Percentiles rank a stretch among this genome's conserved stretches.
Evolutionary conservation across 2,329 filamentous ascomycete species (phyloP).

Genomic region (Arachnomyces sp.): DNA sequence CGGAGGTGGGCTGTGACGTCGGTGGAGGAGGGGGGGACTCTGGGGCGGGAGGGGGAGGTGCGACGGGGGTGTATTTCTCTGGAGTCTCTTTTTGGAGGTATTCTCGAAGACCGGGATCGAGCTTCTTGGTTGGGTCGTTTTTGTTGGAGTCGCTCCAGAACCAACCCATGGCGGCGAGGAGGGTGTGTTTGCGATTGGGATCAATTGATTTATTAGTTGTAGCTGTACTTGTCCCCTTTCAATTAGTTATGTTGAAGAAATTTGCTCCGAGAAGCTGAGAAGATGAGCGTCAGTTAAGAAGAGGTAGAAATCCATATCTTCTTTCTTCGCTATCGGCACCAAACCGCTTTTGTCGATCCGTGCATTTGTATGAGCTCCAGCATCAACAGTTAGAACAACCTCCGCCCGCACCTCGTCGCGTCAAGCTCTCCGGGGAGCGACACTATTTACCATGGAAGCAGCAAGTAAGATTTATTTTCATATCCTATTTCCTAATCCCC

Average conservation of each 20-base stretch:
- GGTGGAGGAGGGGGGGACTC: constrained; percentile 15
- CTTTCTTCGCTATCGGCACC: constrained; percentile 11
- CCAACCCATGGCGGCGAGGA: constrained; percentile 49
- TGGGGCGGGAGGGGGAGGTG: constrained; percentile 10
- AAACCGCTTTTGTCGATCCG: constrained; percentile 15
- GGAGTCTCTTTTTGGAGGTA: constrained; percentile 79
- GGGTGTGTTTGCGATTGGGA: not conserved
- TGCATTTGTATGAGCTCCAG: not conserved
- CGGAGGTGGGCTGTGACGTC: constrained; percentile 1
- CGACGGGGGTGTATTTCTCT: constrained; percentile 49
- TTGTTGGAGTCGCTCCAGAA: constrained; percentile 48
- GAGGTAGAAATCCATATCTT: constrained; percentile 7
- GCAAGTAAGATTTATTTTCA: not conserved
- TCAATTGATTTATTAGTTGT: no score
- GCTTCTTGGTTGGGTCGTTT: constrained; percentile 58
- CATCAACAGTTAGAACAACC: no score
- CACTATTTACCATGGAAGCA: not conserved
- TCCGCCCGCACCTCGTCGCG: no score
- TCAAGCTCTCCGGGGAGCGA: constrained; percentile 22
- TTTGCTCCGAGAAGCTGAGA: no score
- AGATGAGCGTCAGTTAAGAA: constrained; percentile 7
- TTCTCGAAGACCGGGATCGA: constrained; percentile 75
- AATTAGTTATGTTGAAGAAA: constrained; percentile 2
- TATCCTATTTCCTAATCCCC: not conserved
- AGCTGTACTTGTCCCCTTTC: no score